A percentile compares a stretch with the other conserved stretches of the same genome.
Evolutionary conservation across 371 early-diverging fungal species (phyloP).

Genomic region (Polyrhizophydium stewartii): DNA sequence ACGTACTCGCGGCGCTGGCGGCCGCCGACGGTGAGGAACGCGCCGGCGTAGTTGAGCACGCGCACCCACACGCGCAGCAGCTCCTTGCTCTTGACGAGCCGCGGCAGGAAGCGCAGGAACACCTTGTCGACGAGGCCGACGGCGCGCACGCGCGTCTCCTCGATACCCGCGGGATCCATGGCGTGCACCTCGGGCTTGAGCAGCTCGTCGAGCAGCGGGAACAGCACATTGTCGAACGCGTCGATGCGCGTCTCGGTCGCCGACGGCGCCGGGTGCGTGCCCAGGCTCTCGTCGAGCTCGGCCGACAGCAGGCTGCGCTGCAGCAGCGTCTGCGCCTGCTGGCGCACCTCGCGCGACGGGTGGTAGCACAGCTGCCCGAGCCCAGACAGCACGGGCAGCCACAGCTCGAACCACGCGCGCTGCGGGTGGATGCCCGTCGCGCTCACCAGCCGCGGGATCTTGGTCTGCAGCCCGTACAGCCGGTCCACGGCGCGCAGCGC

Average conservation of each 20-base stretch:
- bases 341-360: conserved; percentile 61
- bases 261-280: conserved; percentile 24
- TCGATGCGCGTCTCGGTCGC: conserved; percentile 42
- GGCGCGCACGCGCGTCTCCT: conserved; percentile 59
- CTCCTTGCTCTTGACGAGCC: conserved; percentile 46
- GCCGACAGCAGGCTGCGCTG: conserved; percentile 47
- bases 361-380: conserved; percentile 63
- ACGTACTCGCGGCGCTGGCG: conserved; percentile 36
- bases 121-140: conserved; percentile 59
- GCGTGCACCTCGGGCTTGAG: conserved; percentile 47
- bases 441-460: conserved; percentile 51
- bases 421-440: conserved; percentile 39
- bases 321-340: conserved; percentile 56
- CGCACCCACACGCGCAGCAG: conserved; percentile 51
- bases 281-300: conserved; percentile 31
- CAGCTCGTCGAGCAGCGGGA: conserved; percentile 62
- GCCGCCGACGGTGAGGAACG: conserved; percentile 19
- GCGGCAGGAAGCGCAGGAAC: conserved; percentile 57
- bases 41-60: conserved; percentile 26
- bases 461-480: conserved; percentile 51
- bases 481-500: conserved; percentile 59
- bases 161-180: conserved; percentile 43
- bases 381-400: conserved; percentile 66
- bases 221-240: conserved; percentile 64
- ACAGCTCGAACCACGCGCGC: conserved; percentile 63